Evolutionary conservation across 139 green algal genomes (phyloP).

Genomic region (Ettlia oleoabundans): DNA sequence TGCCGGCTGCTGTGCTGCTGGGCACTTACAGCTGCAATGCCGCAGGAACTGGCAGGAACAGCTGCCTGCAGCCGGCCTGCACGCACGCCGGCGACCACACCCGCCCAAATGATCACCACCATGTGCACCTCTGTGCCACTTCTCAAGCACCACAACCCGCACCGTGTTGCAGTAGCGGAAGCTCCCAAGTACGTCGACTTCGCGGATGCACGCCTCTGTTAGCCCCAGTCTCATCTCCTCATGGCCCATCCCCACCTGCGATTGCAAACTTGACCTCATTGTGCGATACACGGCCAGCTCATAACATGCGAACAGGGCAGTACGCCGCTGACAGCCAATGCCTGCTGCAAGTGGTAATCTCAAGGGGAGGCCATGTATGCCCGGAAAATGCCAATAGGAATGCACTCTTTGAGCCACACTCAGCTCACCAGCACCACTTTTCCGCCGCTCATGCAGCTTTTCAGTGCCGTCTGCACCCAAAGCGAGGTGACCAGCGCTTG

Average conservation of each 20-base stretch:
- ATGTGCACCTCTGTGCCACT: too few species aligned
- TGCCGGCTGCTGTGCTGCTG: not conserved
- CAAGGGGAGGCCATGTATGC: too few species aligned
- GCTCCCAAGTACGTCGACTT: conserved; percentile 66
- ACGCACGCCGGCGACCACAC: too few species aligned
- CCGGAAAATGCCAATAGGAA: not conserved
- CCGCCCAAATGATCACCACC: not conserved
- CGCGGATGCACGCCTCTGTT: conserved; percentile 35
- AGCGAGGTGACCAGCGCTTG: too few species aligned
- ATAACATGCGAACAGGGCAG: too few species aligned
- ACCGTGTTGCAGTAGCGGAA: conserved; percentile 73
- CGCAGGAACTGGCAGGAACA: too few species aligned
- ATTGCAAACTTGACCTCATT: too few species aligned
- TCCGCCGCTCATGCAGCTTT: conserved; percentile 44
- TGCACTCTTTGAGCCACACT: not conserved
- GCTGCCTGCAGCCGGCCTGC: too few species aligned
- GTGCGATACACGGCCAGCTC: too few species aligned
- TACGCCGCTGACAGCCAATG: too few species aligned
- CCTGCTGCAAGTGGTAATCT: too few species aligned
- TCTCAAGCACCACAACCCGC: not conserved
- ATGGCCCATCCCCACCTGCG: conserved; percentile 64
- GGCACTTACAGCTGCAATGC: not conserved
- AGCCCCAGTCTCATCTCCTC: conserved; percentile 59
- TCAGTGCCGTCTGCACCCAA: conserved; percentile 39
- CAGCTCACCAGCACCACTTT: conserved; percentile 48